phyloP scores from a whole-genome alignment of 2,329 filamentous ascomycete genomes.

The Hymenoscyphus linearis region DNA sequence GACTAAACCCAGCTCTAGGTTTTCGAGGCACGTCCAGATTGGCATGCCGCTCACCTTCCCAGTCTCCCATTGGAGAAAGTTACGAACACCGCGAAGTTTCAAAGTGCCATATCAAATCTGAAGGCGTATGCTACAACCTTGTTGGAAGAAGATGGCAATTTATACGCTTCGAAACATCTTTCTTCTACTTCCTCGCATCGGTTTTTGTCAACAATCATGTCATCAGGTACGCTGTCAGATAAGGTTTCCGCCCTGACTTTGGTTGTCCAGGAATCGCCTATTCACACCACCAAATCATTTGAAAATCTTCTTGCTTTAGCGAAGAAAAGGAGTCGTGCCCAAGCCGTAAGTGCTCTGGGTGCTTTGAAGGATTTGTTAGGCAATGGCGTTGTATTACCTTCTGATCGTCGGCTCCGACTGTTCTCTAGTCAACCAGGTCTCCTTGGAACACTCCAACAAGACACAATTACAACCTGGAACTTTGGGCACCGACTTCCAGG shows the following conservation, averaged over 20 bases:
- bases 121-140: constrained; percentile 69
- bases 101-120: constrained; percentile 49
- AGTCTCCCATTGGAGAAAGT: constrained; percentile 42
- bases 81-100: constrained; percentile 41
- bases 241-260: constrained; percentile 94
- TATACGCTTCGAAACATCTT: constrained; percentile 66
- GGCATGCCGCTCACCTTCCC: constrained; percentile 57
- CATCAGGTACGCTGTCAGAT: constrained; percentile 91
- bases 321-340: constrained; percentile 88
- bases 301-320: constrained; percentile 78
- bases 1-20: constrained; percentile 38
- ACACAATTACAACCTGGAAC: constrained; percentile 55
- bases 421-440: constrained; percentile 79
- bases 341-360: constrained; percentile 86
- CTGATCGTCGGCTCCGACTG: constrained; percentile 71
- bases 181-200: constrained; percentile 84
- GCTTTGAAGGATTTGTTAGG: constrained; percentile 93
- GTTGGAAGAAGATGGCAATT: constrained; percentile 69
- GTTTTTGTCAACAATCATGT: constrained; percentile 96
- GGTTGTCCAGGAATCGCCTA: constrained; percentile 89
- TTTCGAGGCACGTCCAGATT: constrained; percentile 60
- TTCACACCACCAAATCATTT: constrained; percentile 86
- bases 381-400: constrained; percentile 78
- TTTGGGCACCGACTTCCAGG: constrained; percentile 66
- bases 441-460: constrained; percentile 62